Base-by-base conservation (phyloP, 371 early-diverging fungal genomes). In the Batrachochytrium dendrobatidis region DNA sequence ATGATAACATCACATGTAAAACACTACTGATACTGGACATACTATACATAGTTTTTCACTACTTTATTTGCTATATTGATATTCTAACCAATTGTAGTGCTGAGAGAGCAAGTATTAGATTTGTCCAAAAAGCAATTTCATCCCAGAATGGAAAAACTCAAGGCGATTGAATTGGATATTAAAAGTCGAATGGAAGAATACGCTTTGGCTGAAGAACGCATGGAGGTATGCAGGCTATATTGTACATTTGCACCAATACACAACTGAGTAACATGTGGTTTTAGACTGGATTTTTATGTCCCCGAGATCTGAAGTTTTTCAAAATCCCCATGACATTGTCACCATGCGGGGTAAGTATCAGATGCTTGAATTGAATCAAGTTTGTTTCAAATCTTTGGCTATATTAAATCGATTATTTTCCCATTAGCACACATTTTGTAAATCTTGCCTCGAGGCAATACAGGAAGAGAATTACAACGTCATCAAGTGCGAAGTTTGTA, bases 261-360 rank as follows among this genome's bases (percentile, higher is more conserved):
- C 29, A 53, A 12, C 28, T 20, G 58, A 10, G 22, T 4, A 25
- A 4, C 1, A n/a, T n/a, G n/a, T 39, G 10, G n/a, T 34, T 7
- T 4, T 60, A 75, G 75, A 78, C 74, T 34, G 79, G 74, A 1
- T 72, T 78, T 62, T 46, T 78, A 17, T 78, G 79, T 61, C 77
- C 77, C 5, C 56, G 70, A 22, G 72, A 74, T 54, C 64, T 76
- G 3, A 61, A 70, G 58, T 61, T 72, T 34, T 69, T 74, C 61
- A 56, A 68, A 34, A 55, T 56, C 15, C 77, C 77, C 15, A 66
- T 66, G 51, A 76, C 77, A 10, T 35, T 76, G 29, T 60, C 65
- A 33, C 76, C 76, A 0, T 76, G 77, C 55, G 74, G 77, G 10
- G 73, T 72, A 54, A 62, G 62, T 54, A 2, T 10, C 20, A 26